Evolutionary conservation across 208 protist species (phyloP), one percentile per base, ranked within the genome.

Genomic region (Leishmania major): DNA sequence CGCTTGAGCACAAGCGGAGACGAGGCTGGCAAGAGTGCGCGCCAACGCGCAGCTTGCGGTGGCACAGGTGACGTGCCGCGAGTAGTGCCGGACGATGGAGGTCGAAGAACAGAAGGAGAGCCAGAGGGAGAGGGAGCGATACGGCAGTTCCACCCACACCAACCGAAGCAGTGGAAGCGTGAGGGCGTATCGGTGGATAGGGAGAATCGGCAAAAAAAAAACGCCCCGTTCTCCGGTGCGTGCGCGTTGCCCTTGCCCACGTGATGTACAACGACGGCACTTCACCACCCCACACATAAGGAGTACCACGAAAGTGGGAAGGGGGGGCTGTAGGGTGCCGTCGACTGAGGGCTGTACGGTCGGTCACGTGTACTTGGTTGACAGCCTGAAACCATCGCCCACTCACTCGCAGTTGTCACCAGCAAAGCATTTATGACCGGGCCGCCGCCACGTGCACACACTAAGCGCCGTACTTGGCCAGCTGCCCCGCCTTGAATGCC

Each of bases 381-480:
- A 1, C 37, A 17, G n/a, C 66, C 17, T 2, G 37, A 71, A 1
- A 45, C 11, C 19, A 28, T 40, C 17, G 66, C 37, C 40, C 31
- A 45, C 40, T 8, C 37, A 25, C n/a, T 25, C 17, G 37, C 19
- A 2, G 31, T 28, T 28, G 31, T 13, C 19, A 11, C n/a, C n/a
- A 6, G 22, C 22, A 19, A 45, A 45, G 66, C 35, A 28, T 2
- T 6, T 37, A 5, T n/a, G 31, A 28, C 66, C 15, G 66, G 66
- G 17, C 22, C 45, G 28, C 25, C 31, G 8, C 22, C 28, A 35
- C 45, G 28, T 31, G 47, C 8, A 57, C 22, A 13, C 70, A 51
- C 81, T 85, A 95, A 3, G 90, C 86, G 4, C 90, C 90, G 84
- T 93, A 95, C 80, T 94, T 95, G 43, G 90, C 83, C 4, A 95